Evolutionary conservation across 176 grass and related monocot genomes (phyloP).

Genomic region (Eragrostis nindensis): DNA sequence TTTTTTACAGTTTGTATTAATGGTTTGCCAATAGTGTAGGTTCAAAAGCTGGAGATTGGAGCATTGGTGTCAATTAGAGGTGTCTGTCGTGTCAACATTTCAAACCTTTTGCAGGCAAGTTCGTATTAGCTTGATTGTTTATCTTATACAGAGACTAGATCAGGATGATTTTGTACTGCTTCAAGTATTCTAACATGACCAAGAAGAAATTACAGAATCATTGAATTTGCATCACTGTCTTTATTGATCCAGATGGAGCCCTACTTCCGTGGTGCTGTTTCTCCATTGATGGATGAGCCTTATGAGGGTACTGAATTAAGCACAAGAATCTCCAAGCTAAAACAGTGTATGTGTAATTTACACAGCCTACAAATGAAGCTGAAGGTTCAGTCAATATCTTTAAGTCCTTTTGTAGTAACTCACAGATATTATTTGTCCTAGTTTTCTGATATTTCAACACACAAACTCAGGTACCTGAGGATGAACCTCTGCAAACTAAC

Average conservation of each 20-base stretch:
- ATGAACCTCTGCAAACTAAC: slow-evolving; percentile 80
- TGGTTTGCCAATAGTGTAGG: slow-evolving; percentile 63
- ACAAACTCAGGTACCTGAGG: slow-evolving; percentile 58
- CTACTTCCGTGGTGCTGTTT: slow-evolving; percentile 73
- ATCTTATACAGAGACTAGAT: too few species aligned
- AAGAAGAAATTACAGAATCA: too few species aligned
- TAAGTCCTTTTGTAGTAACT: slow-evolving; percentile 18
- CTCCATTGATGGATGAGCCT: slow-evolving; percentile 65
- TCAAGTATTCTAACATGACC: slow-evolving; percentile 8
- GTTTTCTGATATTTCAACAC: slow-evolving; percentile 24
- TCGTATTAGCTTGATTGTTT: too few species aligned
- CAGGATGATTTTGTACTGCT: slow-evolving; percentile 2
- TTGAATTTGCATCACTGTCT: slow-evolving; percentile 13
- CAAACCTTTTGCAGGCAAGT: slow-evolving; percentile 71
- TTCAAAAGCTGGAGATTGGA: slow-evolving; percentile 80
- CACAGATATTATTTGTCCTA: slow-evolving; percentile 7
- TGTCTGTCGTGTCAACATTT: slow-evolving; percentile 76
- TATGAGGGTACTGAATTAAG: slow-evolving; percentile 45
- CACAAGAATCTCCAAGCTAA: slow-evolving; percentile 66
- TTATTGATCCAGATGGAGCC: slow-evolving; percentile 92
- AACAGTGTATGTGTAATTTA: slow-evolving; percentile 64
- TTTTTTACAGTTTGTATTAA: slow-evolving; percentile 35
- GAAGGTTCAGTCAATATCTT: slow-evolving; percentile 51
- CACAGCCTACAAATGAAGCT: slow-evolving; percentile 87
- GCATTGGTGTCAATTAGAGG: slow-evolving; percentile 84